phyloP scores from a whole-genome alignment of 2,329 filamentous ascomycete species.

The Stemphylium lycopersici region DNA sequence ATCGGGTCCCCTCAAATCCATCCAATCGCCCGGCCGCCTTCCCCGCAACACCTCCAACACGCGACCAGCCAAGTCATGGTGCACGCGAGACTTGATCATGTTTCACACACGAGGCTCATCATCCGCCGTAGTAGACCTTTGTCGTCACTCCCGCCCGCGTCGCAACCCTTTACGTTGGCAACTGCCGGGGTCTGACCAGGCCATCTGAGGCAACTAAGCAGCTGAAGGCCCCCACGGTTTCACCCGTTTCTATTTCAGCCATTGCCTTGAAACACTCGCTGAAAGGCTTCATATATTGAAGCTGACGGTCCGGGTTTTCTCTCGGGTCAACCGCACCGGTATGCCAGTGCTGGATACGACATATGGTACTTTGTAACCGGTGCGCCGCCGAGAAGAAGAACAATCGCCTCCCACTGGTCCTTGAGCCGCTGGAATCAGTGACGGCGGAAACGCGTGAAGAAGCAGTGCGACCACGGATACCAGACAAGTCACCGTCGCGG shows the following conservation, averaged over 20 bases:
- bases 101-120: neutral
- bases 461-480: neutral
- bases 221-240: slow-evolving; percentile 6
- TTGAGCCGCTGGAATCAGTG: neutral
- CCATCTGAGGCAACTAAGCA: neutral
- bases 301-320: neutral
- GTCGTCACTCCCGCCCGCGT: neutral
- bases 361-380: slow-evolving; percentile 14
- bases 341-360: slow-evolving; percentile 1
- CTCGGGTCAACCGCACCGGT: neutral
- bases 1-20: slow-evolving; percentile 19
- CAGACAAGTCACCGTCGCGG: neutral
- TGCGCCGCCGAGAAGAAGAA: slow-evolving; percentile 9
- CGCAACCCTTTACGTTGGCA: neutral
- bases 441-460: neutral
- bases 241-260: slow-evolving; percentile 11
- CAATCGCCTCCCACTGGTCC: neutral
- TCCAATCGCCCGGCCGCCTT: slow-evolving; percentile 9
- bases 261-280: slow-evolving; percentile 1
- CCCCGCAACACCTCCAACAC: slow-evolving; percentile 8
- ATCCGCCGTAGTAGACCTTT: neutral
- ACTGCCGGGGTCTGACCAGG: neutral
- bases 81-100: neutral
- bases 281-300: neutral
- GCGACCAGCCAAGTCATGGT: neutral